Evolutionary conservation across 1,139 yeast species (phyloP).

Genomic region (Geotrichum restrictum): DNA sequence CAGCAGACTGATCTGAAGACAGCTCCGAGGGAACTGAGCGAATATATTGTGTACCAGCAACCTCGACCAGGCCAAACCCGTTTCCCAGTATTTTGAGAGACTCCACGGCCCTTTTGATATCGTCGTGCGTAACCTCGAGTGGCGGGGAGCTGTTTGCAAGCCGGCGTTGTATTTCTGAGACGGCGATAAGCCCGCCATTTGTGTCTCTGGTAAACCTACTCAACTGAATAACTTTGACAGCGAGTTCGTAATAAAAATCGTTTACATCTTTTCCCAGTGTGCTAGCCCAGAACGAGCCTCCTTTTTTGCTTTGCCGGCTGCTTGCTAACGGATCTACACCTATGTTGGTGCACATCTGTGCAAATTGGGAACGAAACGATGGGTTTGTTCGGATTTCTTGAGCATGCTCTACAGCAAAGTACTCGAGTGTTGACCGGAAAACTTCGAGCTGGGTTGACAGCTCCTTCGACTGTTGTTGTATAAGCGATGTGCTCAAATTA

Average conservation of each 20-base stretch:
- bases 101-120: slow-evolving; percentile 49
- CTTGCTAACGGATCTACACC: slow-evolving; percentile 79
- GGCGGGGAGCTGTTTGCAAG: slow-evolving; percentile 36
- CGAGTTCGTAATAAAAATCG: slow-evolving; percentile 60
- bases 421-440: slow-evolving; percentile 39
- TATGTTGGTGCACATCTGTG: slow-evolving; percentile 68
- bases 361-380: slow-evolving; percentile 64
- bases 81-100: slow-evolving; percentile 45
- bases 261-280: slow-evolving; percentile 44
- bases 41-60: slow-evolving; percentile 43
- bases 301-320: slow-evolving; percentile 36
- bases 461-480: slow-evolving; percentile 36
- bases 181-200: slow-evolving; percentile 75
- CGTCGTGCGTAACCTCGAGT: slow-evolving; percentile 44
- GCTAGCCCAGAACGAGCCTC: slow-evolving; percentile 40
- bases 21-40: slow-evolving; percentile 52
- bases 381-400: slow-evolving; percentile 60
- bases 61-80: slow-evolving; percentile 45
- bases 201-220: slow-evolving; percentile 66
- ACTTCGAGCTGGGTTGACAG: slow-evolving; percentile 40
- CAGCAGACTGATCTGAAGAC: slow-evolving; percentile 60
- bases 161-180: slow-evolving; percentile 51
- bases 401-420: slow-evolving; percentile 50
- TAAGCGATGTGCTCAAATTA: slow-evolving; percentile 36
- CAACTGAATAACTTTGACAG: slow-evolving; percentile 68